Evolutionary conservation across 176 grass and related monocot species (phyloP).

Genomic region (Otatea glauca): DNA sequence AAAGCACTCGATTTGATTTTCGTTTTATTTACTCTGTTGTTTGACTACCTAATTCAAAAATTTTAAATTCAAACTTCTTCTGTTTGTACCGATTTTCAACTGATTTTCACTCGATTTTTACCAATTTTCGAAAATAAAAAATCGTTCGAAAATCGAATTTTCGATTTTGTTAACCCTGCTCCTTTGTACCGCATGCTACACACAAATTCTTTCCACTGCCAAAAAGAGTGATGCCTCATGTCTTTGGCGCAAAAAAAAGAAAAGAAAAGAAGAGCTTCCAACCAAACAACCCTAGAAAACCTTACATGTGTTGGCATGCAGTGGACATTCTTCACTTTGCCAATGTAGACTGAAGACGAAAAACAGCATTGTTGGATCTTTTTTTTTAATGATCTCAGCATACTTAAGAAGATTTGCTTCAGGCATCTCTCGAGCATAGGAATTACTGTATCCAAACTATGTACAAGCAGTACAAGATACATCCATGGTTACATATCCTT

Average conservation of each 20-base stretch:
- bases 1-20: too few relatives aligned
- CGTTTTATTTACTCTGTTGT: too few relatives aligned
- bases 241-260: not conserved
- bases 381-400: conserved; percentile 18
- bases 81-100: too few relatives aligned
- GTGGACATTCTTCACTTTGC: not conserved
- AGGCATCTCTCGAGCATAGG: not conserved
- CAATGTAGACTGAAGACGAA: not conserved
- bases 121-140: too few relatives aligned
- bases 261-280: not conserved
- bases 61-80: too few relatives aligned
- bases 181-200: not conserved
- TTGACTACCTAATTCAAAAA: too few relatives aligned
- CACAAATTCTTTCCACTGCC: not conserved
- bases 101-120: too few relatives aligned
- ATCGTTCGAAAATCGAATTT: too few relatives aligned
- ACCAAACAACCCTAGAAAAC: not conserved
- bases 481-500: conserved; percentile 6
- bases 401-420: not conserved
- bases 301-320: not conserved
- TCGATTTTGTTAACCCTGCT: not conserved
- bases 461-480: conserved; percentile 51
- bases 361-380: not conserved
- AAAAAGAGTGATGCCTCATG: too few relatives aligned
- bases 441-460: conserved; percentile 45